These are phyloP conservation scores for Nigrospora sphaerica DNA, from an alignment of 2,329 filamentous ascomycete genomes.

Conservation along the genomic window DNA sequence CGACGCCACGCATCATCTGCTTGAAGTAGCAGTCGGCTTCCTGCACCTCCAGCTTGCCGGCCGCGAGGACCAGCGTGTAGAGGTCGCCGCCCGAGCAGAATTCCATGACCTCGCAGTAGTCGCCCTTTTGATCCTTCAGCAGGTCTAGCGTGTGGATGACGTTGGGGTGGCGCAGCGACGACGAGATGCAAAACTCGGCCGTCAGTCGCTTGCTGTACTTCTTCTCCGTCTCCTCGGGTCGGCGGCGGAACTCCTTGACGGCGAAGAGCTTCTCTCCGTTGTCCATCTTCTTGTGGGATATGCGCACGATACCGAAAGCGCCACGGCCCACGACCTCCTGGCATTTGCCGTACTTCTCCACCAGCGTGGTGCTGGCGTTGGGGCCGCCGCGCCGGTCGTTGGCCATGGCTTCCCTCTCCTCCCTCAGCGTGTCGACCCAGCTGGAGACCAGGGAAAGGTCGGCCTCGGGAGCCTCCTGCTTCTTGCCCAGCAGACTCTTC, in stretches of 20 bases:
- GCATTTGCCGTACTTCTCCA: conserved; percentile 97
- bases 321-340: conserved; percentile 94
- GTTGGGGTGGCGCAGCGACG: conserved; percentile 91
- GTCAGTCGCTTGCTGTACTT: conserved; percentile 97
- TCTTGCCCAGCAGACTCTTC: conserved; percentile 77
- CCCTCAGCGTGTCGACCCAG: conserved; percentile 91
- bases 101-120: conserved; percentile 99
- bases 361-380: conserved; percentile 69
- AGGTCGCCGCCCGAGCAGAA: conserved; percentile 95
- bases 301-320: conserved; percentile 93
- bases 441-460: conserved; percentile 89
- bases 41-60: conserved; percentile 81
- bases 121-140: conserved; percentile 90
- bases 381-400: conserved; percentile 71
- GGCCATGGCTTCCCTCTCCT: conserved; percentile 72
- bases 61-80: conserved; percentile 86
- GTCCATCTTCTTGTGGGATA: conserved; percentile 90
- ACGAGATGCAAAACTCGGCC: conserved; percentile 97
- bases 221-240: conserved; percentile 90
- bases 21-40: conserved; percentile 99
- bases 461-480: conserved; percentile 66
- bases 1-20: conserved; percentile 96
- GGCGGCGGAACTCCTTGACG: conserved; percentile 94
- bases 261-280: conserved; percentile 91
- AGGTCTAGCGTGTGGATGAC: conserved; percentile 97